These are phyloP conservation scores for Fusarium pseudoanthophilum DNA, from an alignment of 2,329 filamentous ascomycete genomes.

Conservation along the genomic window DNA sequence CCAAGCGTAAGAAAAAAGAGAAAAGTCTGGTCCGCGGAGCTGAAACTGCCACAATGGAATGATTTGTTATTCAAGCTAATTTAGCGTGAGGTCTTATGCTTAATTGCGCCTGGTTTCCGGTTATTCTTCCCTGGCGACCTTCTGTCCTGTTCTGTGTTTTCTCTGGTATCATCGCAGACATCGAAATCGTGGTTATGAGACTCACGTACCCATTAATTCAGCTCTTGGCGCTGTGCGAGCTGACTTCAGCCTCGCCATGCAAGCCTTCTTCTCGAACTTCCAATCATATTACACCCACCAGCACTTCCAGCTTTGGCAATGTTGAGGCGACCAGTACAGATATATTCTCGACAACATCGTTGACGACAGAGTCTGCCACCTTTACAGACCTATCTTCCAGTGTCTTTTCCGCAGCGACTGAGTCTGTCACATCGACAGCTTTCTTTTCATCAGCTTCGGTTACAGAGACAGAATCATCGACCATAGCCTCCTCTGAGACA, in stretches of 20 bases:
- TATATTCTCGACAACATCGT: neutral
- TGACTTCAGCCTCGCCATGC: neutral
- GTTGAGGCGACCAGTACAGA: neutral
- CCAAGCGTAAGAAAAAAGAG: neutral
- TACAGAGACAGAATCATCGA: neutral
- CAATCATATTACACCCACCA: neutral
- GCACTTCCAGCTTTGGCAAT: neutral
- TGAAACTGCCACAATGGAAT: no score
- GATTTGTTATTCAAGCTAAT: neutral
- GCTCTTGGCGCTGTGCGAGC: neutral
- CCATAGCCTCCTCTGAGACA: neutral
- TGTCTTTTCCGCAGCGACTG: rapidly evolving
- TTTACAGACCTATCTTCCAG: no score
- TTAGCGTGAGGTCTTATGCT: neutral
- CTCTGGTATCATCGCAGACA: neutral
- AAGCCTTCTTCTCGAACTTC: neutral
- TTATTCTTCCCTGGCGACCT: neutral
- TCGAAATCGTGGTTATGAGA: neutral
- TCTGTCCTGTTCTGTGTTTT: rapidly evolving
- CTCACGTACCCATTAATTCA: neutral
- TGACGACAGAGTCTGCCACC: neutral
- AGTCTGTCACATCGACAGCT: neutral
- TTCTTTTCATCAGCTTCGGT: neutral
- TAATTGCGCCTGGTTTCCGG: neutral
- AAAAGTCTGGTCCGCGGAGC: neutral